phyloP scores from a whole-genome alignment of 176 grass and related monocot species.

The Dactylis glomerata region DNA sequence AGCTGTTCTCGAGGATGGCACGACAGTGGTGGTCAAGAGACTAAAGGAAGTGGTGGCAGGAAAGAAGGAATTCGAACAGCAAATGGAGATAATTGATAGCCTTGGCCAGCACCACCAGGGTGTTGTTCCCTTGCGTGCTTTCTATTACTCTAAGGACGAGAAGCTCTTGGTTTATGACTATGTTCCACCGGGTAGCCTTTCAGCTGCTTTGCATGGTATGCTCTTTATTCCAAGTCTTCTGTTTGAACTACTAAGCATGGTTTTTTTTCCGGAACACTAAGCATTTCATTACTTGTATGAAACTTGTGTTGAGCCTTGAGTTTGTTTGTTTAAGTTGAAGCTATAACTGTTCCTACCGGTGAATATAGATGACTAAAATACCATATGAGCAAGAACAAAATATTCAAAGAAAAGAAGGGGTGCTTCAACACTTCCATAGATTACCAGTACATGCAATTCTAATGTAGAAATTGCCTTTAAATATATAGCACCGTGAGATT shows the following conservation, averaged over 20 bases:
- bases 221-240: slow-evolving; percentile 19
- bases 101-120: slow-evolving; percentile 71
- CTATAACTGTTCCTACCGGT: not conserved
- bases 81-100: slow-evolving; percentile 89
- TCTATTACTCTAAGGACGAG: slow-evolving; percentile 98
- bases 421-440: not conserved
- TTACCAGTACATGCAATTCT: not conserved
- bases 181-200: slow-evolving; percentile 56
- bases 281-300: slow-evolving; percentile 2
- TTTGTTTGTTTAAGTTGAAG: not conserved
- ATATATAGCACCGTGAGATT: not conserved
- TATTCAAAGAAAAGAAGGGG: not conserved
- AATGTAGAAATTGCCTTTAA: not conserved
- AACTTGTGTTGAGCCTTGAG: not conserved
- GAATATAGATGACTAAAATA: slow-evolving; percentile 17
- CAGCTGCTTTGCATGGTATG: slow-evolving; percentile 86
- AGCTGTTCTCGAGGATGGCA: slow-evolving; percentile 92
- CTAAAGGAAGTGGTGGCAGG: slow-evolving; percentile 83
- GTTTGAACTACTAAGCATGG: slow-evolving; percentile 2
- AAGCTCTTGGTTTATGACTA: slow-evolving; percentile 98
- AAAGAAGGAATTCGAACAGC: slow-evolving; percentile 89
- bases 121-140: slow-evolving; percentile 71
- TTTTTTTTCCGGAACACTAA: not conserved
- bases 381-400: not conserved
- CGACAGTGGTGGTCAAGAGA: slow-evolving; percentile 86